Evolutionary conservation across 768 basidiomycete species (phyloP).

Genomic region (Butyriboletus loyo): DNA sequence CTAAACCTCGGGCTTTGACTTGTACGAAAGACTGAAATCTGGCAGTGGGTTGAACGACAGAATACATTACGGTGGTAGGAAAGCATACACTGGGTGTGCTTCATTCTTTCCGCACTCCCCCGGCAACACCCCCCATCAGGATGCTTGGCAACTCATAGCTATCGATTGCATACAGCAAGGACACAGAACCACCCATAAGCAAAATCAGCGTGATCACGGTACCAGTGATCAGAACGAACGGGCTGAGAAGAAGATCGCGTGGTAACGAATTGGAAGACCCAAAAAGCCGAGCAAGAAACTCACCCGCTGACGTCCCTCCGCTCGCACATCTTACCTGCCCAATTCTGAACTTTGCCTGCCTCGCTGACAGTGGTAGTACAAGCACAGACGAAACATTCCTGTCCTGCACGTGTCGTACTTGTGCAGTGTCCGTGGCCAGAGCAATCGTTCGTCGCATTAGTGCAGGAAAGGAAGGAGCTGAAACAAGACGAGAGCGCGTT

Average conservation of each 20-base stretch:
- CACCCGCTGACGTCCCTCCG: slow-evolving; percentile 79
- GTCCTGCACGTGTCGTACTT: slow-evolving; percentile 55
- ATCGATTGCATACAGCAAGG: slow-evolving; percentile 62
- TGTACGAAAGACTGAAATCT: not conserved
- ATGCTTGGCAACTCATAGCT: slow-evolving; percentile 68
- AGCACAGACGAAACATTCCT: slow-evolving; percentile 46
- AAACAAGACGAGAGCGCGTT: slow-evolving; percentile 64
- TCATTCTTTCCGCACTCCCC: slow-evolving; percentile 51
- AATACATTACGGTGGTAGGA: not conserved
- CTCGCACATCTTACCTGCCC: slow-evolving; percentile 78
- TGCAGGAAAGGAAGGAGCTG: slow-evolving; percentile 50
- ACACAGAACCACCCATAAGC: slow-evolving; percentile 63
- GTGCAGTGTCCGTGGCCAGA: slow-evolving; percentile 70
- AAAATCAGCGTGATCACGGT: slow-evolving; percentile 63
- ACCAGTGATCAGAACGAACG: slow-evolving; percentile 72
- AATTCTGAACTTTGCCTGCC: slow-evolving; percentile 55
- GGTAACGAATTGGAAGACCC: not conserved
- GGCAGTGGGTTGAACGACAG: not conserved
- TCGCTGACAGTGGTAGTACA: slow-evolving; percentile 49
- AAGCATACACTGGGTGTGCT: not conserved
- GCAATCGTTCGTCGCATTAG: slow-evolving; percentile 60
- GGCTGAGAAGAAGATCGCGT: slow-evolving; percentile 38
- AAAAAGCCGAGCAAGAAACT: slow-evolving; percentile 29
- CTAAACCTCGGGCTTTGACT: not conserved
- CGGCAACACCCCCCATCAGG: slow-evolving; percentile 57